These are phyloP conservation scores for Candida patagonica DNA, from an alignment of 805 yeast species.

Conservation along the genomic window DNA sequence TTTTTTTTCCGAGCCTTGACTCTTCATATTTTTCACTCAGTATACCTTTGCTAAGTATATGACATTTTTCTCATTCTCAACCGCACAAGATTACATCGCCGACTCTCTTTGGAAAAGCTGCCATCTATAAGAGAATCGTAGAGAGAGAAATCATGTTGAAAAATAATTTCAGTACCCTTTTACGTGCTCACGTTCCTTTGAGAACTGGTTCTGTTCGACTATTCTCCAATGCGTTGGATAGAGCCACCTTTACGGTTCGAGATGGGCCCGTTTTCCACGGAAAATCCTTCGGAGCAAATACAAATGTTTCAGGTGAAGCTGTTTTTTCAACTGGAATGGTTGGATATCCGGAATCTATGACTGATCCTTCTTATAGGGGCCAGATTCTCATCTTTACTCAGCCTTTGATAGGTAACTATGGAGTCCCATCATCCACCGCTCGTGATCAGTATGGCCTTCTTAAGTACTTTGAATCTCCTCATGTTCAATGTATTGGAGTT, in stretches of 20 bases:
- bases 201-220: neutral
- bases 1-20: no score
- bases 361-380: constrained; percentile 96
- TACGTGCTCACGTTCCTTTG: neutral
- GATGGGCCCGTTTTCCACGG: constrained; percentile 93
- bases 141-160: neutral
- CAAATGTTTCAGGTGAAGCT: constrained; percentile 90
- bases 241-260: constrained; percentile 79
- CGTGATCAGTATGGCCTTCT: constrained; percentile 79
- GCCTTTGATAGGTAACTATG: constrained; percentile 96
- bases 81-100: constrained; percentile 19
- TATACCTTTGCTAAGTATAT: constrained; percentile 2
- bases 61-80: constrained; percentile 5
- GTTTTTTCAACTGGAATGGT: constrained; percentile 97
- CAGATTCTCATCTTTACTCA: constrained; percentile 95
- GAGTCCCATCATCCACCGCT: constrained; percentile 80
- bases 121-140: constrained; percentile 1
- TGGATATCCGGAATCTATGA: constrained; percentile 98
- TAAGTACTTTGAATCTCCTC: constrained; percentile 86
- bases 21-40: no score
- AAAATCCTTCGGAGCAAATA: constrained; percentile 90
- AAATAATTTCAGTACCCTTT: neutral
- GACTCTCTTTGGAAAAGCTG: constrained; percentile 41
- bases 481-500: constrained; percentile 88
- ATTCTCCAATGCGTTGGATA: constrained; percentile 11